A percentile compares a stretch with the other conserved stretches of the same genome.
These are phyloP conservation scores for Aspergillus latus DNA, from an alignment of 2,329 filamentous ascomycete genomes.

Conservation along the genomic window DNA sequence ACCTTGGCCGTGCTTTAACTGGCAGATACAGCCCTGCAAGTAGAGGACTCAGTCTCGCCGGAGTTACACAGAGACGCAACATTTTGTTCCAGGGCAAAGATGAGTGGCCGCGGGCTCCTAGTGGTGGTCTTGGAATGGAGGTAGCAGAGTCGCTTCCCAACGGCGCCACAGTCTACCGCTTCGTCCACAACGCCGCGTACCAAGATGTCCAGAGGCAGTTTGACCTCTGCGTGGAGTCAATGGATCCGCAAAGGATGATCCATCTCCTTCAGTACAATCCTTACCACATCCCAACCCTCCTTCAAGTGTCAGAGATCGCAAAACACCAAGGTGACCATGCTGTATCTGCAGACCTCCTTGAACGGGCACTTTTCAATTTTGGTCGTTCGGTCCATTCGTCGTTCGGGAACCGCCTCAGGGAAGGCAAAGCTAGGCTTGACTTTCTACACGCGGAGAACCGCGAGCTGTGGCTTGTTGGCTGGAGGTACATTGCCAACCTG, in stretches of 20 bases:
- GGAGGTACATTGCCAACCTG: conserved; percentile 83
- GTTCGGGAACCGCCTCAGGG: conserved; percentile 72
- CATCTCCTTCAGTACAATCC: conserved; percentile 71
- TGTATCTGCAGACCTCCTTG: conserved; percentile 80
- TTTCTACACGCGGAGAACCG: conserved; percentile 83
- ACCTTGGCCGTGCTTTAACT: conserved; percentile 56
- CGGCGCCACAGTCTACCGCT: conserved; percentile 71
- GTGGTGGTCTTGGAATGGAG: conserved; percentile 82
- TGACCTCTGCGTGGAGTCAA: conserved; percentile 72
- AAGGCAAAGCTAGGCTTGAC: conserved; percentile 76
- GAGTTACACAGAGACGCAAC: conserved; percentile 73
- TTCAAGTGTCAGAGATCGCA: conserved; percentile 88
- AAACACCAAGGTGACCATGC: conserved; percentile 89
- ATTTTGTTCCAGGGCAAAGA: conserved; percentile 84
- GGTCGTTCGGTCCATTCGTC: conserved; percentile 83
- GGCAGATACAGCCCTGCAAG: conserved; percentile 55
- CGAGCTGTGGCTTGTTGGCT: conserved; percentile 87
- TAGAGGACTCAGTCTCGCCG: conserved; percentile 64
- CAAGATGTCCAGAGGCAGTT: conserved; percentile 74
- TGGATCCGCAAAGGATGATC: conserved; percentile 83
- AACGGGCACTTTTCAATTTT: conserved; percentile 88
- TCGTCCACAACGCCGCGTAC: conserved; percentile 73
- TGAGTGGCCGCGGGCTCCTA: conserved; percentile 76
- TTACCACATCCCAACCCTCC: conserved; percentile 90
- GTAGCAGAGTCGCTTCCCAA: conserved; percentile 56